A percentile compares a stretch with the other conserved stretches of the same genome.
These are phyloP conservation scores for Isabelozyma pseudorhagii DNA, from an alignment of 805 yeast genomes.

Conservation along the genomic window DNA sequence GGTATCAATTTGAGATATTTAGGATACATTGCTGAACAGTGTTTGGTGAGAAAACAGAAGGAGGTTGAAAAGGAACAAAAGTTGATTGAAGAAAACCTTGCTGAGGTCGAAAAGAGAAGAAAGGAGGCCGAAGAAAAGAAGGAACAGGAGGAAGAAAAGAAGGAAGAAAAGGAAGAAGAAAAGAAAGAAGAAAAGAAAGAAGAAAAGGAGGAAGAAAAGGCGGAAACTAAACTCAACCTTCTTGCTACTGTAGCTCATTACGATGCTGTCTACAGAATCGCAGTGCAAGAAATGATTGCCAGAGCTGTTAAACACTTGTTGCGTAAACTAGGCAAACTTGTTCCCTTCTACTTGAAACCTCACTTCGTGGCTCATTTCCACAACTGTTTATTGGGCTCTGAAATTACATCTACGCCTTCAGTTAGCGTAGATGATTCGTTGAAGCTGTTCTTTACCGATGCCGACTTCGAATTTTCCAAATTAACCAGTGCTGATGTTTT, in stretches of 20 bases:
- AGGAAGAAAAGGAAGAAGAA: conserved; percentile 26
- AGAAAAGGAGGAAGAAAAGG: conserved; percentile 20
- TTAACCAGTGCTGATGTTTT: conserved; percentile 47
- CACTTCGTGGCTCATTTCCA: conserved; percentile 66
- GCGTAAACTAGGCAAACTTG: conserved; percentile 40
- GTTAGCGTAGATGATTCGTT: conserved; percentile 42
- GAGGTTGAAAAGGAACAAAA: conserved; percentile 15
- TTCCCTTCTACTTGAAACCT: conserved; percentile 58
- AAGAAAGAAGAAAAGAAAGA: conserved; percentile 5
- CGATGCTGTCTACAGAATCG: conserved; percentile 44
- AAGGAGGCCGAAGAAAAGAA: conserved; percentile 22
- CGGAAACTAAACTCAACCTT: conserved; percentile 34
- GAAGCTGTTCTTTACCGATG: conserved; percentile 38
- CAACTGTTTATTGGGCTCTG: conserved; percentile 61
- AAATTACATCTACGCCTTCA: conserved; percentile 37
- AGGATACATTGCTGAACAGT: conserved; percentile 54
- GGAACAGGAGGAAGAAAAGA: conserved; percentile 16
- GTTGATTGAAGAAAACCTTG: conserved; percentile 24
- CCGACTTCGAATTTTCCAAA: conserved; percentile 39
- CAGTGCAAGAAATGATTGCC: conserved; percentile 69
- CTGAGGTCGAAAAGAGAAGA: conserved; percentile 20
- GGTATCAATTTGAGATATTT: conserved; percentile 91
- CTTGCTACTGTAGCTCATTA: conserved; percentile 43
- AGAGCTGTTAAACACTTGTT: conserved; percentile 77
- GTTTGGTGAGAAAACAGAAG: conserved; percentile 15